phyloP scores from a whole-genome alignment of 2,329 filamentous ascomycete genomes.

The Pezicula neosporulosa region DNA sequence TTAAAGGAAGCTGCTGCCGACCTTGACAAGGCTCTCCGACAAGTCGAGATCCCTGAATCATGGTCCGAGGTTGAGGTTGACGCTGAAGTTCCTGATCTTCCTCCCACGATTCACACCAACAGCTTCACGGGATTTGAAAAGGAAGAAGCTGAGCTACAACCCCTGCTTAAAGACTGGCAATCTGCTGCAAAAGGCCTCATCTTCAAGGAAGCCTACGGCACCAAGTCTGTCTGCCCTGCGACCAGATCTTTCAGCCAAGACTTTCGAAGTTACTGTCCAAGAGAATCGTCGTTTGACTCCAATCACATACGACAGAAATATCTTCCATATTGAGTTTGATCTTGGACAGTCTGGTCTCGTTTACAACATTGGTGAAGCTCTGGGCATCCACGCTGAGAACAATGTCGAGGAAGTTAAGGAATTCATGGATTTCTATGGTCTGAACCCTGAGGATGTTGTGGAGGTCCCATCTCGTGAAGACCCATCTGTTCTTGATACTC shows the following conservation, averaged over 20 bases:
- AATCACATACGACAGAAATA: slow-evolving; percentile 88
- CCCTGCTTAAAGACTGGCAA: slow-evolving; percentile 73
- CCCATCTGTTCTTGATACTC: slow-evolving; percentile 69
- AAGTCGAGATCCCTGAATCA: slow-evolving; percentile 71
- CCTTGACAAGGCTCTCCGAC: slow-evolving; percentile 66
- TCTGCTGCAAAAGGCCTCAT: slow-evolving; percentile 79
- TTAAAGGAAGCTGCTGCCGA: slow-evolving; percentile 59
- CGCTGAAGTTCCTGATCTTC: slow-evolving; percentile 48
- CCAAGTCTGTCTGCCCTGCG: slow-evolving; percentile 65
- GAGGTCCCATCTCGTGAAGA: slow-evolving; percentile 87
- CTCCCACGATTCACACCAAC: slow-evolving; percentile 66
- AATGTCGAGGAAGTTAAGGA: slow-evolving; percentile 72
- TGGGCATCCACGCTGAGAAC: slow-evolving; percentile 96
- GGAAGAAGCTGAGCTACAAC: slow-evolving; percentile 63
- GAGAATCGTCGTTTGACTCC: slow-evolving; percentile 95
- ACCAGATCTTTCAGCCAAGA: slow-evolving; percentile 84
- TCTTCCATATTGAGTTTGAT: slow-evolving; percentile 99
- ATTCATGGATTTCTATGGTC: slow-evolving; percentile 88
- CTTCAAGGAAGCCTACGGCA: slow-evolving; percentile 93
- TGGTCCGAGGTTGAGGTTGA: slow-evolving; percentile 73
- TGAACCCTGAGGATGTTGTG: slow-evolving; percentile 80
- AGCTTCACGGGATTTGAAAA: slow-evolving; percentile 83
- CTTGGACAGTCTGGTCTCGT: slow-evolving; percentile 86
- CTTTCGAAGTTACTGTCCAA: slow-evolving; percentile 82
- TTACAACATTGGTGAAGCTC: slow-evolving; percentile 95